Percentiles rank a stretch among this genome's conserved stretches.
phyloP scores from a whole-genome alignment of 2,329 filamentous ascomycete species.

The Cladosporium sp. region DNA sequence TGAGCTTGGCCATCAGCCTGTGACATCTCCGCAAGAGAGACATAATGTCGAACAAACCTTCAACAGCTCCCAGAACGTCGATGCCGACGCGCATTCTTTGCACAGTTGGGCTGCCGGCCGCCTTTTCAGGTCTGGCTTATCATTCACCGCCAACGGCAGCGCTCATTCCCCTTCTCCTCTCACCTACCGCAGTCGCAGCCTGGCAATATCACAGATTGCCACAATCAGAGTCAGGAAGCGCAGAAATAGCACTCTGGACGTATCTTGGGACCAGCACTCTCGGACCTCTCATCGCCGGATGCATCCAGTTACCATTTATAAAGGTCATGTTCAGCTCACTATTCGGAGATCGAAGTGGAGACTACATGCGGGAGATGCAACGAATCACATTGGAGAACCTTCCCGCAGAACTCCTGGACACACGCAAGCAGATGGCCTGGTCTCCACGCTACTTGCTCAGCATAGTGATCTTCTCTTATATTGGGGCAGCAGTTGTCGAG shows the following conservation, averaged over 20 bases:
- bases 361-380: neutral
- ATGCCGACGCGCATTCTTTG: neutral
- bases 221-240: neutral
- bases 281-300: neutral
- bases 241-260: neutral
- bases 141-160: neutral
- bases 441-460: neutral
- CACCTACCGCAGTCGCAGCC: neutral
- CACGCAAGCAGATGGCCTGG: conserved; percentile 1
- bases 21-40: too few relatives aligned
- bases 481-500: neutral
- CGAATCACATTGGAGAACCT: neutral
- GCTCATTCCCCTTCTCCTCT: neutral
- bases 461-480: neutral
- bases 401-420: neutral
- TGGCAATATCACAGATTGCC: neutral
- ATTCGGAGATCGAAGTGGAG: neutral
- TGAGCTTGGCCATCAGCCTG: too few relatives aligned
- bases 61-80: too few relatives aligned
- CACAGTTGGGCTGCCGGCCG: neutral
- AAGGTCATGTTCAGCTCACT: neutral
- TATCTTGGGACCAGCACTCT: neutral
- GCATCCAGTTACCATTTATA: neutral
- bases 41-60: too few relatives aligned
- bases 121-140: conserved; percentile 1